These are phyloP conservation scores for Plasmodium vinckei DNA, from an alignment of 169 alveolate species.

Conservation along the genomic window DNA sequence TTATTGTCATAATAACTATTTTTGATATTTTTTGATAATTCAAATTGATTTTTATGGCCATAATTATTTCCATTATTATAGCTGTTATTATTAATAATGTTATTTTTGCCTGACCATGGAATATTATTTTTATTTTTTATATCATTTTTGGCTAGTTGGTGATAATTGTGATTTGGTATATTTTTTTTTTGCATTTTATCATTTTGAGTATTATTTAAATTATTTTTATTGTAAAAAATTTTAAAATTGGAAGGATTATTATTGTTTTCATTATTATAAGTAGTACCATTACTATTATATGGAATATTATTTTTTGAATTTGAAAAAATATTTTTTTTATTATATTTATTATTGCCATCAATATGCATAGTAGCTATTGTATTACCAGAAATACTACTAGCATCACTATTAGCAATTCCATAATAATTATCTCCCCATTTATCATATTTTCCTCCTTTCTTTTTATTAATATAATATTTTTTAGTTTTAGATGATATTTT, in stretches of 20 bases:
- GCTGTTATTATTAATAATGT: constrained; percentile 6
- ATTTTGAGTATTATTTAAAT: background rate
- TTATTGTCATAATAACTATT: constrained; percentile 33
- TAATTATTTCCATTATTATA: constrained; percentile 34
- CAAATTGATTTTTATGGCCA: constrained; percentile 38
- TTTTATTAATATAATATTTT: constrained; percentile 40
- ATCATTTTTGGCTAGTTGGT: constrained; percentile 37
- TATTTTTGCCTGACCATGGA: constrained; percentile 64
- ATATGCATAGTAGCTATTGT: constrained; percentile 74
- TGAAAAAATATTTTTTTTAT: constrained; percentile 4
- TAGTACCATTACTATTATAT: constrained; percentile 1
- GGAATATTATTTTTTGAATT: constrained; percentile 11
- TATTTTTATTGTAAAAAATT: constrained; percentile 11
- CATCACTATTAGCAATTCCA: constrained; percentile 25
- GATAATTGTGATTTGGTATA: constrained; percentile 4
- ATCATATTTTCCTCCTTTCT: constrained; percentile 23
- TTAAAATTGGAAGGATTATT: constrained; percentile 6
- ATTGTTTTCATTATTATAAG: background rate
- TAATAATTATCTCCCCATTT: constrained; percentile 38
- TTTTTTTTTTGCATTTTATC: constrained; percentile 15
- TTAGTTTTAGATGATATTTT: constrained; percentile 11
- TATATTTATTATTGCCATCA: constrained; percentile 63
- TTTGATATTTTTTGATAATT: constrained; percentile 5
- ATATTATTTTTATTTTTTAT: constrained; percentile 42
- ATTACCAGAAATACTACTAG: constrained; percentile 34